These are phyloP conservation scores for Kodamaea anthophila DNA, from an alignment of 1,139 yeast species.

Conservation along the genomic window DNA sequence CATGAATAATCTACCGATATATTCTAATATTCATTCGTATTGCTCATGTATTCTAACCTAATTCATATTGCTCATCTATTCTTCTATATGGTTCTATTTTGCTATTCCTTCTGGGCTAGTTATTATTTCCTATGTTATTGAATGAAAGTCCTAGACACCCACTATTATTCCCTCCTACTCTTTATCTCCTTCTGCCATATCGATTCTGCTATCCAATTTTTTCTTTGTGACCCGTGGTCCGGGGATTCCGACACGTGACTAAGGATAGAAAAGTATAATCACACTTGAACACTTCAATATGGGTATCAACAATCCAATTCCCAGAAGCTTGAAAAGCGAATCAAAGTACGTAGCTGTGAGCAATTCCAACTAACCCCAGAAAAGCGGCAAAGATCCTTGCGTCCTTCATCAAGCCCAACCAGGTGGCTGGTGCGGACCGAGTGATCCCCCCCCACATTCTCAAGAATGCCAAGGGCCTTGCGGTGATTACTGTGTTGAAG, in stretches of 20 bases:
- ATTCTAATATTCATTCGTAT: no score
- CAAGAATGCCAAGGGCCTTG: conserved; percentile 88
- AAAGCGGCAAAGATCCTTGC: conserved; percentile 94
- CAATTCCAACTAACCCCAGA: conserved; percentile 26
- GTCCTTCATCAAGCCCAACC: conserved; percentile 93
- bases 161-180: not conserved
- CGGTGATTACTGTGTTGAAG: conserved; percentile 83
- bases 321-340: conserved; percentile 83
- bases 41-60: no score
- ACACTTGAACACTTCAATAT: conserved; percentile 17
- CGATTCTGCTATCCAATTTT: no score
- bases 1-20: no score
- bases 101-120: no score
- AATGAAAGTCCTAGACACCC: no score
- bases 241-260: no score
- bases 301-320: conserved; percentile 88
- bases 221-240: no score
- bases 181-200: not conserved
- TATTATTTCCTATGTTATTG: no score
- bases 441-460: conserved; percentile 87
- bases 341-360: conserved; percentile 71
- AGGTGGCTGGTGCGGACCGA: conserved; percentile 80
- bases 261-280: no score
- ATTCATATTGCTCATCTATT: no score
- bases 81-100: no score